phyloP scores from a whole-genome alignment of 2,329 filamentous ascomycete genomes.

The Aspergillus sp. region DNA sequence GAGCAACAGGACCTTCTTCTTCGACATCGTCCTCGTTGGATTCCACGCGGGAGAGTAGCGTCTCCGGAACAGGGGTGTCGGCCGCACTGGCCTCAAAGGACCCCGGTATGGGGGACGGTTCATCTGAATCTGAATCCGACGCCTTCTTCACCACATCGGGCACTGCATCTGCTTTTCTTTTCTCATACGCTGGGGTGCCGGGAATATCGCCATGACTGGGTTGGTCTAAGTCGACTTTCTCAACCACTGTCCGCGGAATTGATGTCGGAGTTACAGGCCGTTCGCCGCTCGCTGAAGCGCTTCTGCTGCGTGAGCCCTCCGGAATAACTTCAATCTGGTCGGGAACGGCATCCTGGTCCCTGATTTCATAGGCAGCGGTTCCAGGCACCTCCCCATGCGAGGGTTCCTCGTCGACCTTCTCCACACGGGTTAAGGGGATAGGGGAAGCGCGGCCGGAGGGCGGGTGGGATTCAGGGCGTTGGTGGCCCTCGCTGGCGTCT shows the following conservation, averaged over 20 bases:
- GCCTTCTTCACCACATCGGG: constrained; percentile 59
- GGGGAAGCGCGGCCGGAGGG: constrained; percentile 51
- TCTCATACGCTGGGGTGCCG: constrained; percentile 59
- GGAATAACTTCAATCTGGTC: constrained; percentile 64
- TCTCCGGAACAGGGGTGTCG: constrained; percentile 42
- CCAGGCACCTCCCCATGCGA: constrained; percentile 64
- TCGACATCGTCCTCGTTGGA: constrained; percentile 33
- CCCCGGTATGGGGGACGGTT: constrained; percentile 13
- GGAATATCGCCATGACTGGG: constrained; percentile 64
- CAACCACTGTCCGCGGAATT: constrained; percentile 62
- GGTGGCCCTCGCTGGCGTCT: constrained; percentile 62
- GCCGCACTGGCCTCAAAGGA: constrained; percentile 5
- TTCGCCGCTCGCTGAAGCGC: constrained; percentile 43
- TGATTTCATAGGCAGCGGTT: constrained; percentile 60
- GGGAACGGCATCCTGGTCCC: constrained; percentile 61
- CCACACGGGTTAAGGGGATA: constrained; percentile 63
- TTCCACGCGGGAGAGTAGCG: constrained; percentile 48
- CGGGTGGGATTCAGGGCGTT: constrained; percentile 35
- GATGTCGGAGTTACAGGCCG: constrained; percentile 53
- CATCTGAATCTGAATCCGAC: constrained; percentile 31
- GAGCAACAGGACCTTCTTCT: constrained; percentile 39
- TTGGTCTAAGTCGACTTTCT: constrained; percentile 59
- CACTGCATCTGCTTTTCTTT: constrained; percentile 59
- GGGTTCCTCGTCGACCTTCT: constrained; percentile 61
- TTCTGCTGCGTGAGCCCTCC: constrained; percentile 45